phyloP scores from a whole-genome alignment of 2,329 filamentous ascomycete genomes.

The Colletotrichum phormii region DNA sequence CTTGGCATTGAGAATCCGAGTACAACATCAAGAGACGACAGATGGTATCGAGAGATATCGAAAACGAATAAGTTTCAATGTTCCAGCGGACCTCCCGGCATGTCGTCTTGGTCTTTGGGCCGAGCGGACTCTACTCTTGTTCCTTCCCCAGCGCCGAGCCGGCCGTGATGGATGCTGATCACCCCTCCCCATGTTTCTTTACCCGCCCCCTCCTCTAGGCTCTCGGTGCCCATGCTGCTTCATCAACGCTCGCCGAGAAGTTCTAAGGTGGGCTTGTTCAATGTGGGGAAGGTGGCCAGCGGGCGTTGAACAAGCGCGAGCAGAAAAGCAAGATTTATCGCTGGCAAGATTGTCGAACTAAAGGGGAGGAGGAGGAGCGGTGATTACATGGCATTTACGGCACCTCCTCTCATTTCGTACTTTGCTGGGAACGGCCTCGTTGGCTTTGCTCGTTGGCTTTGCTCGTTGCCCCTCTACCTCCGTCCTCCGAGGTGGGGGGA shows the following conservation, averaged over 20 bases:
- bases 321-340: not conserved
- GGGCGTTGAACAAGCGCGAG: not conserved
- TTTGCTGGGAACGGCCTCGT: conserved; percentile 8
- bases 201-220: not conserved
- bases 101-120: conserved; percentile 17
- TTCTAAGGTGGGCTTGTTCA: too few species aligned
- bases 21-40: not conserved
- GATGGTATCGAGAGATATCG: not conserved
- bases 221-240: not conserved
- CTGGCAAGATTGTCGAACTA: not conserved
- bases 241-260: too few species aligned
- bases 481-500: not conserved
- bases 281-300: too few species aligned
- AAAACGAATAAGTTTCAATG: not conserved
- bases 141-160: conserved; percentile 5
- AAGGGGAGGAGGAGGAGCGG: not conserved
- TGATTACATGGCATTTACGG: conserved; percentile 27
- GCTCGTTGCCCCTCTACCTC: too few species aligned
- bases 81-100: not conserved
- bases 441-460: not conserved
- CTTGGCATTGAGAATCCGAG: not conserved
- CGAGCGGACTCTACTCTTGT: not conserved
- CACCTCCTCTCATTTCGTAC: conserved; percentile 29
- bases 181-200: not conserved
- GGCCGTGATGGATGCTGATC: conserved; percentile 4